These are phyloP conservation scores for Monosporascus sp. DNA, from an alignment of 2,329 filamentous ascomycete genomes.

Conservation along the genomic window DNA sequence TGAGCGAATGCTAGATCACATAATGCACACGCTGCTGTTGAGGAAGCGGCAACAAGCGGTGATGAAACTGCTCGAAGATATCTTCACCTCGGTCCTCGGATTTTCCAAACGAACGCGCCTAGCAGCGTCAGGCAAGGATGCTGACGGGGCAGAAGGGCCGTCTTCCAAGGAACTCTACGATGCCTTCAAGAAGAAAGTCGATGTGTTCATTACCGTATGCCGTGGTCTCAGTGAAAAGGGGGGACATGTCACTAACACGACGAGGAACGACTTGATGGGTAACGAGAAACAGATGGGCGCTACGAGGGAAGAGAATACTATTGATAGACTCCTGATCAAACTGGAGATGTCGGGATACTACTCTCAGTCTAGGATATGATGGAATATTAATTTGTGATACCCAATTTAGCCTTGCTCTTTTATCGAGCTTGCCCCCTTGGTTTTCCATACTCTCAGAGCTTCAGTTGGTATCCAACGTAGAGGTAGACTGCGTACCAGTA, in stretches of 20 bases:
- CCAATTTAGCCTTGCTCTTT: slow-evolving; percentile 3
- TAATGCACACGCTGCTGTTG: slow-evolving; percentile 68
- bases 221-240: slow-evolving; percentile 61
- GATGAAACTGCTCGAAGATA: slow-evolving; percentile 67
- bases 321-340: slow-evolving; percentile 62
- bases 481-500: not conserved
- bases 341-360: slow-evolving; percentile 71
- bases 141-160: slow-evolving; percentile 18
- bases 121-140: slow-evolving; percentile 31
- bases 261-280: slow-evolving; percentile 20
- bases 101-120: slow-evolving; percentile 54
- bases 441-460: not conserved
- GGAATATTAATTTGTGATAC: slow-evolving; percentile 15
- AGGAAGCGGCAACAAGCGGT: slow-evolving; percentile 70
- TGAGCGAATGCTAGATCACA: slow-evolving; percentile 66
- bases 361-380: slow-evolving; percentile 21
- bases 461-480: not conserved
- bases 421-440: no score
- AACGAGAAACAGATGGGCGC: slow-evolving; percentile 30
- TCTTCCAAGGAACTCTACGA: slow-evolving; percentile 48
- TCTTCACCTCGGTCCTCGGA: slow-evolving; percentile 65
- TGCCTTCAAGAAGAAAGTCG: slow-evolving; percentile 64
- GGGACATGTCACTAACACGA: slow-evolving; percentile 32
- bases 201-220: slow-evolving; percentile 70
- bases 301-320: slow-evolving; percentile 48